A percentile compares a stretch with the other conserved stretches of the same genome.
Evolutionary conservation across 2,329 filamentous ascomycete species (phyloP).

Genomic region (Delphinella strobiligena): DNA sequence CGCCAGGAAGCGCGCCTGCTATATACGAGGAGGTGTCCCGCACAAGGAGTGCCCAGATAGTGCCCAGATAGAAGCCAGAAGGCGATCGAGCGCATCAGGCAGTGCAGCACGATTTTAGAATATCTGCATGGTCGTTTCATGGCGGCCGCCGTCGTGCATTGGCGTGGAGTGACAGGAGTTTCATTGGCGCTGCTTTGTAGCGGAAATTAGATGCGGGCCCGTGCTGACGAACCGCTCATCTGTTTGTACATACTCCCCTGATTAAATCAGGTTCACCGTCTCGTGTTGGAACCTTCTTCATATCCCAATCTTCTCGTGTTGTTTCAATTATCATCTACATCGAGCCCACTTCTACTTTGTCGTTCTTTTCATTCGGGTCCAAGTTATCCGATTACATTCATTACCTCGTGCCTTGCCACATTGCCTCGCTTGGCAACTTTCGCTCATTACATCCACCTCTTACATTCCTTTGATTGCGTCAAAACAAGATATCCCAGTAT

Average conservation of each 20-base stretch:
- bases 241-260: neutral
- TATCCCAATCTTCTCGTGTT: neutral
- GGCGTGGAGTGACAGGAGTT: neutral
- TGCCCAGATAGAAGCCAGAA: too few species aligned
- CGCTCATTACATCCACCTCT: conserved; percentile 4
- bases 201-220: neutral
- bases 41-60: too few species aligned
- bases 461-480: conserved; percentile 8
- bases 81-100: neutral
- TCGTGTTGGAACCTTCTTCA: neutral
- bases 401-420: conserved; percentile 7
- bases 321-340: neutral
- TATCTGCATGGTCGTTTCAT: neutral
- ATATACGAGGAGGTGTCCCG: neutral
- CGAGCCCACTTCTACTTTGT: conserved; percentile 2
- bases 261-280: neutral
- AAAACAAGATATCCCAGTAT: neutral
- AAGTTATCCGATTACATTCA: conserved; percentile 2
- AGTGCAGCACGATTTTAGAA: neutral
- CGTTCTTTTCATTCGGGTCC: neutral
- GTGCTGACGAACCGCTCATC: neutral
- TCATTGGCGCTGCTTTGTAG: neutral
- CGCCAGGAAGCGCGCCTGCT: neutral
- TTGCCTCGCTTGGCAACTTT: conserved; percentile 2
- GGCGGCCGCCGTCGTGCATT: neutral